phyloP scores from a whole-genome alignment of 78 protist genomes.

The Dictyostelium discoideum region DNA sequence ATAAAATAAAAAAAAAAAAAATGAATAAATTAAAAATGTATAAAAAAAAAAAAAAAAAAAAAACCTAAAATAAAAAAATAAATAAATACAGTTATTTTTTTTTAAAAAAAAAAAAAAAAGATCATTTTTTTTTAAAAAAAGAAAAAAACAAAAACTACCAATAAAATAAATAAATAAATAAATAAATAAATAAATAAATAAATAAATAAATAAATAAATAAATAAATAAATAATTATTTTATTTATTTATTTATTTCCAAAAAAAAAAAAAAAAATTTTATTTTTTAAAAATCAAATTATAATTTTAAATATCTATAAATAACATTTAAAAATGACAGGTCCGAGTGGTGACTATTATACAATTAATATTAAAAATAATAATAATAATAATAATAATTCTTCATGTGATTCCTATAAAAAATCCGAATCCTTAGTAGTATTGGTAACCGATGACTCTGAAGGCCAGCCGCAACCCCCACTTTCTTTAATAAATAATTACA shows the following conservation, averaged over 20 bases:
- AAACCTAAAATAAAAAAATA: too few relatives aligned
- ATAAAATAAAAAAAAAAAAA: too few relatives aligned
- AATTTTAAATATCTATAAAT: too few relatives aligned
- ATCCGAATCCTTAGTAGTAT: background rate
- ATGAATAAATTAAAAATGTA: too few relatives aligned
- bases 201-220: too few relatives aligned
- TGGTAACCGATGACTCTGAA: background rate
- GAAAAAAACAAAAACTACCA: background rate
- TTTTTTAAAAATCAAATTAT: background rate
- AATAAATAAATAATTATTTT: too few relatives aligned
- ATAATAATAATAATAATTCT: background rate
- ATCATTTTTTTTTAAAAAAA: background rate
- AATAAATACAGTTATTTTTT: too few relatives aligned
- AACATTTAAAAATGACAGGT: background rate
- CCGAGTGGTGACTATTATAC: background rate
- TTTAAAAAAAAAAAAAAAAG: background rate
- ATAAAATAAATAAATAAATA: too few relatives aligned
- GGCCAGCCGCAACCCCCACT: background rate
- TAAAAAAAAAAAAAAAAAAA: too few relatives aligned
- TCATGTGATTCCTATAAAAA: background rate
- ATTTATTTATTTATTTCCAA: background rate
- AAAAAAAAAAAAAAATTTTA: conserved; percentile 1
- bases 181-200: too few relatives aligned
- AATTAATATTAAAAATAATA: too few relatives aligned
- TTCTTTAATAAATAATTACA: too few relatives aligned